A percentile compares a stretch with the other conserved stretches of the same genome.
Conservation (phyloP, 108 stramenopile genomes). For the Skeletonema menzelii region DNA sequence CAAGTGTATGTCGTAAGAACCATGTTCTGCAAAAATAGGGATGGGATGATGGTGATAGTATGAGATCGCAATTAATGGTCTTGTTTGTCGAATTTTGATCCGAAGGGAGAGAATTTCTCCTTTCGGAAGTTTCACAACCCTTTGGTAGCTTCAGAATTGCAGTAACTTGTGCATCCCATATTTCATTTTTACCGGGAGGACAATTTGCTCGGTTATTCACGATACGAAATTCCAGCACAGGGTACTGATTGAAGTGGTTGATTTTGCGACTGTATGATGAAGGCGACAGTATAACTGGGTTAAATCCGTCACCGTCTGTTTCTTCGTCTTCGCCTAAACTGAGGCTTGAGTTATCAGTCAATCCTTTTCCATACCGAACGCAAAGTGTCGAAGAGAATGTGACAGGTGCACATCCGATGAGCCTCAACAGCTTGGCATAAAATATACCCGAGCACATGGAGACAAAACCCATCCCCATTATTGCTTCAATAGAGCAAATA, state of each 20-base stretch:
- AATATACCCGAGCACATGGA: conserved; percentile 27
- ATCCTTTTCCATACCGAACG: conserved; percentile 35
- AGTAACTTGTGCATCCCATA: conserved; percentile 29
- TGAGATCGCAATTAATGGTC: conserved; percentile 18
- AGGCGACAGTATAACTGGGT: background rate
- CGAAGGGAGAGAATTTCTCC: background rate
- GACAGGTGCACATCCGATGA: conserved; percentile 20
- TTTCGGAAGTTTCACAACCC: background rate
- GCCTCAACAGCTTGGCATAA: conserved; percentile 19
- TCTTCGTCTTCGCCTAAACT: background rate
- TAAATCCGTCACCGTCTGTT: background rate
- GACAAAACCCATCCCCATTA: conserved; percentile 27
- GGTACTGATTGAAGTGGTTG: conserved; percentile 11
- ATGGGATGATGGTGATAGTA: conserved; percentile 18
- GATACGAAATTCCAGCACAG: conserved; percentile 31
- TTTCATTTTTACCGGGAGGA: conserved; percentile 18
- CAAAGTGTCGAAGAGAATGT: conserved; percentile 40
- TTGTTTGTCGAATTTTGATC: background rate
- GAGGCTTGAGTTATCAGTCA: no score
- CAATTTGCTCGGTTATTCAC: conserved; percentile 36
- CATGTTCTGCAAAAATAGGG: conserved; percentile 32
- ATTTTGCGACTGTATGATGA: background rate
- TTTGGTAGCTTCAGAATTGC: conserved; percentile 16
- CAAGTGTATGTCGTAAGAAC: conserved; percentile 31
- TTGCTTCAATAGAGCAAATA: conserved; percentile 32